These are phyloP conservation scores for Lunasporangiospora selenospora DNA, from an alignment of 192 early-diverging fungal genomes.

Conservation along the genomic window DNA sequence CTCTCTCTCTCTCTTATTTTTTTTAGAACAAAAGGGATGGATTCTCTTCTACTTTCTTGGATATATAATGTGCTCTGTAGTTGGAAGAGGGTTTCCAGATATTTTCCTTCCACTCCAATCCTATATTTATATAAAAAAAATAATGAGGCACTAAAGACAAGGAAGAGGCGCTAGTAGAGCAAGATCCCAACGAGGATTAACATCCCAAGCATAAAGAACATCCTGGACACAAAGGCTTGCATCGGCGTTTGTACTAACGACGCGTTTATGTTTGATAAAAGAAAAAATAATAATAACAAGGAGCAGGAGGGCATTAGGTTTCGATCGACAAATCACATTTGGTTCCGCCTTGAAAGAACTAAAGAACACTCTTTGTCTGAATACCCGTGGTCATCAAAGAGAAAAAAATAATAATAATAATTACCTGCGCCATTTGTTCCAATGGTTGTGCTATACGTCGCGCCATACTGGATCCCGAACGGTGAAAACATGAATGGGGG, in stretches of 20 bases:
- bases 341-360: too few species aligned
- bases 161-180: slow-evolving; percentile 59
- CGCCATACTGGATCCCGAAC: slow-evolving; percentile 74
- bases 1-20: too few species aligned
- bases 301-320: too few species aligned
- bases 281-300: slow-evolving; percentile 39
- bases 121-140: neutral
- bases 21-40: neutral
- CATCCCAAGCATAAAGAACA: slow-evolving; percentile 83
- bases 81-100: neutral
- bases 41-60: neutral
- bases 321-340: too few species aligned
- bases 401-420: neutral
- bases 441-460: slow-evolving; percentile 54
- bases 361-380: too few species aligned
- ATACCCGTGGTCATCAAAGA: slow-evolving; percentile 13
- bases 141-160: neutral
- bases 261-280: slow-evolving; percentile 8
- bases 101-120: too few species aligned
- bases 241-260: slow-evolving; percentile 43
- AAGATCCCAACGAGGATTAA: slow-evolving; percentile 81
- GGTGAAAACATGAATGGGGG: slow-evolving; percentile 68
- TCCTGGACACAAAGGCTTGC: slow-evolving; percentile 79
- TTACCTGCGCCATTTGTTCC: slow-evolving; percentile 43
- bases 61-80: neutral